These are phyloP conservation scores for Pythium rhizo-oryzae DNA, from an alignment of 352 stramenopile genomes.

Conservation along the genomic window DNA sequence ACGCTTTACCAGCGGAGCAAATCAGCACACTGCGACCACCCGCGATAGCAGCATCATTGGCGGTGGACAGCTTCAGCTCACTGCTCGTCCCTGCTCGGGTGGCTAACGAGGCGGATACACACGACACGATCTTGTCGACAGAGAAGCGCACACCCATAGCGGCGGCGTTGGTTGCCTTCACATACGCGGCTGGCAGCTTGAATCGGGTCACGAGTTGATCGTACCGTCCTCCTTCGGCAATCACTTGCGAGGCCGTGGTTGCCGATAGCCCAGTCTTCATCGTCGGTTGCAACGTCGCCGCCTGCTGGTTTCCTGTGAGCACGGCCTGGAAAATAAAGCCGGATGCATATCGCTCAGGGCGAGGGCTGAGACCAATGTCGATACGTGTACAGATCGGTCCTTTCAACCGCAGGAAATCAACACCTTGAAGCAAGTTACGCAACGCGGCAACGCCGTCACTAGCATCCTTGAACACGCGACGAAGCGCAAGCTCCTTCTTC, in stretches of 20 bases:
- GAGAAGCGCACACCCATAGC: slow-evolving; percentile 87
- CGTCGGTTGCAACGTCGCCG: slow-evolving; percentile 7
- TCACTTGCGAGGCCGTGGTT: slow-evolving; percentile 60
- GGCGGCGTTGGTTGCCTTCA: slow-evolving; percentile 68
- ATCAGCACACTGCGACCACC: slow-evolving; percentile 65
- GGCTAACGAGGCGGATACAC: slow-evolving; percentile 49
- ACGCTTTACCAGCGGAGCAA: slow-evolving; percentile 74
- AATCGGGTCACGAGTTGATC: slow-evolving; percentile 83
- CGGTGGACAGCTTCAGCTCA: slow-evolving; percentile 12
- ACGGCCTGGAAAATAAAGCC: slow-evolving; percentile 88
- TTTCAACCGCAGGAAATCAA: slow-evolving; percentile 66
- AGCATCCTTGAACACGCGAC: slow-evolving; percentile 69
- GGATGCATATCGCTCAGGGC: slow-evolving; percentile 75
- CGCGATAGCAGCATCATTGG: slow-evolving; percentile 36
- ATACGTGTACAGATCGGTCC: slow-evolving; percentile 66
- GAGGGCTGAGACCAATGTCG: slow-evolving; percentile 76
- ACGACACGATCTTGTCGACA: slow-evolving; percentile 85
- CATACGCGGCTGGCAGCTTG: slow-evolving; percentile 77
- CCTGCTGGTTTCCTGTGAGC: slow-evolving; percentile 39
- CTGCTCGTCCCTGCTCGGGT: slow-evolving; percentile 30
- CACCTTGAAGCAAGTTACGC: slow-evolving; percentile 65
- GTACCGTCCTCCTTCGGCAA: slow-evolving; percentile 84
- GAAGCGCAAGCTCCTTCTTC: slow-evolving; percentile 70
- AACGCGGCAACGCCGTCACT: slow-evolving; percentile 67
- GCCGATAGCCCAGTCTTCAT: slow-evolving; percentile 24